These are phyloP conservation scores for Micromonas pusilla DNA, from an alignment of 139 green algal species.

Conservation along the genomic window DNA sequence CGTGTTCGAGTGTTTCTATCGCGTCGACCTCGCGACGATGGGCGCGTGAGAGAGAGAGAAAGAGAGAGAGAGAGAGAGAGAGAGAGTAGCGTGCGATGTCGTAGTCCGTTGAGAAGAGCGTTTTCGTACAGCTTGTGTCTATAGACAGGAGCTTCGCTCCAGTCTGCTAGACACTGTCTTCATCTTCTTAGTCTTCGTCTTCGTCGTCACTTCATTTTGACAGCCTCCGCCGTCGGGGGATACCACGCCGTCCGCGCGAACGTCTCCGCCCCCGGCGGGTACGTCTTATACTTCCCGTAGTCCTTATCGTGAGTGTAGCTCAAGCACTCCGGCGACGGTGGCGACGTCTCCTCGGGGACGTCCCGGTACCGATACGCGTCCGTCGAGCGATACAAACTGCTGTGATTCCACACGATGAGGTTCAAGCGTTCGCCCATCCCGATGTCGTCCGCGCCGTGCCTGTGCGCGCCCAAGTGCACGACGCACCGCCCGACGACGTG, in stretches of 20 bases:
- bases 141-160: too few species aligned
- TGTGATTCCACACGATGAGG: slow-evolving; percentile 29
- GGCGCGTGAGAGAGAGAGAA: too few species aligned
- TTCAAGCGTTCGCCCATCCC: slow-evolving; percentile 18
- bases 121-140: too few species aligned
- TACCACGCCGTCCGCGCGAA: slow-evolving; percentile 18
- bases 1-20: slow-evolving; percentile 11
- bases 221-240: neutral
- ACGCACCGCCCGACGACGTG: slow-evolving; percentile 22
- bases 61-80: too few species aligned
- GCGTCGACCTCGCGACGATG: slow-evolving; percentile 7
- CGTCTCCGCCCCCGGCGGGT: neutral
- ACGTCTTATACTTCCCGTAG: slow-evolving; percentile 17
- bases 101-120: too few species aligned
- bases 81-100: too few species aligned
- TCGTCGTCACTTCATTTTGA: neutral
- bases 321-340: slow-evolving; percentile 12
- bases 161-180: too few species aligned
- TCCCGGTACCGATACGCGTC: neutral
- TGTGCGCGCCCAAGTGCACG: slow-evolving; percentile 24
- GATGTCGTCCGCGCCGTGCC: slow-evolving; percentile 31
- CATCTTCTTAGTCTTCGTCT: neutral
- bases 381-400: neutral
- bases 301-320: slow-evolving; percentile 29
- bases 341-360: neutral